Conservation (phyloP, 768 basidiomycete species). For the Lentinula aciculospora region DNA sequence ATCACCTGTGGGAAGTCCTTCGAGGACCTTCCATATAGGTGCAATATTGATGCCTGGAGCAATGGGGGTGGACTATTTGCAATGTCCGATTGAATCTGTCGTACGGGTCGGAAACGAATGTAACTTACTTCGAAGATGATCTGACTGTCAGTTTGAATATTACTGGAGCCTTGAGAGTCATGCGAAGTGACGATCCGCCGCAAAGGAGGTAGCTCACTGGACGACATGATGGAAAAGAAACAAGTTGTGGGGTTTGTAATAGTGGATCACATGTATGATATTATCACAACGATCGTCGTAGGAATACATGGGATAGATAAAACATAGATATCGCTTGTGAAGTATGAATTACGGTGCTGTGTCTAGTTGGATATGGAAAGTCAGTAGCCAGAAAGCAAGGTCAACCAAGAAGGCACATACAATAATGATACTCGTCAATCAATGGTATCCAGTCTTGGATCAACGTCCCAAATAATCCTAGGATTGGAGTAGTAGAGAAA, state of each 20-base stretch:
- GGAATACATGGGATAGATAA: background rate
- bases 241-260: background rate
- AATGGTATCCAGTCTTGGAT: constrained; percentile 84
- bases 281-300: background rate
- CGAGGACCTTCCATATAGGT: constrained; percentile 44
- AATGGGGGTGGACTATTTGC: background rate
- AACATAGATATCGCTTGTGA: background rate
- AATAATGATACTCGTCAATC: constrained; percentile 89
- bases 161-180: constrained; percentile 32
- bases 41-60: constrained; percentile 30
- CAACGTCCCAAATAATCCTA: constrained; percentile 66
- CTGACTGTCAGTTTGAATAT: constrained; percentile 31
- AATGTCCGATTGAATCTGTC: too few species aligned
- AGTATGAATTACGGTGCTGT: constrained; percentile 34
- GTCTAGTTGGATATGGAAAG: constrained; percentile 13
- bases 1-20: constrained; percentile 46
- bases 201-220: constrained; percentile 27
- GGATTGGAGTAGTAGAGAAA: constrained; percentile 50
- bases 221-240: constrained; percentile 18
- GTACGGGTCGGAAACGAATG: background rate
- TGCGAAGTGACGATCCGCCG: constrained; percentile 51
- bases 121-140: constrained; percentile 17
- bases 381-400: background rate
- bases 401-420: constrained; percentile 34
- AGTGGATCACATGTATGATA: background rate